Conservation (phyloP, 768 basidiomycete genomes). For the Aureoboletus auriporus region DNA sequence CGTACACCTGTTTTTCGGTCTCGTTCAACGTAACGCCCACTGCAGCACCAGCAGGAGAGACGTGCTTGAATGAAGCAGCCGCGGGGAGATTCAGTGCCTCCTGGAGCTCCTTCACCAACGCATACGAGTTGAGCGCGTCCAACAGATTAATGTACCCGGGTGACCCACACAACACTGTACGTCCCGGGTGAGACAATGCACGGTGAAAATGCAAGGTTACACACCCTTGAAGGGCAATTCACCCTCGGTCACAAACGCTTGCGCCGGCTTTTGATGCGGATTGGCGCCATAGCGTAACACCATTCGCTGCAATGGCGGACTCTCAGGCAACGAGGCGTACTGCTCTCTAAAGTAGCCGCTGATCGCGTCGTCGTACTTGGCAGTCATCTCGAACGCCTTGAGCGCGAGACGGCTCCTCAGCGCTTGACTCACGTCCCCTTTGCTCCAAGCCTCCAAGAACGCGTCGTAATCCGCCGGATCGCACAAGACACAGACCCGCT, state of each 20-base stretch:
- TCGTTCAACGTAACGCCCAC: slow-evolving; percentile 83
- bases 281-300: slow-evolving; percentile 93
- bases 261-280: slow-evolving; percentile 98
- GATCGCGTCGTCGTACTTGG: slow-evolving; percentile 92
- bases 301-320: slow-evolving; percentile 75
- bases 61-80: slow-evolving; percentile 99
- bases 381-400: slow-evolving; percentile 97
- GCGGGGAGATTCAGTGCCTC: slow-evolving; percentile 86
- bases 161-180: slow-evolving; percentile 80
- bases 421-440: slow-evolving; percentile 68
- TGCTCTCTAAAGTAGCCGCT: slow-evolving; percentile 95
- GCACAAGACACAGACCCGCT: slow-evolving; percentile 82
- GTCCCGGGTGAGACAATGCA: slow-evolving; percentile 1
- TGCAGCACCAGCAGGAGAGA: slow-evolving; percentile 96
- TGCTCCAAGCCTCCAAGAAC: slow-evolving; percentile 75
- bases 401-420: slow-evolving; percentile 80
- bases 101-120: slow-evolving; percentile 90
- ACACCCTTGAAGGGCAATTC: slow-evolving; percentile 91
- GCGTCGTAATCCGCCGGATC: slow-evolving; percentile 84
- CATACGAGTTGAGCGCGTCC: slow-evolving; percentile 96
- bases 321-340: slow-evolving; percentile 85
- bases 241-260: slow-evolving; percentile 88
- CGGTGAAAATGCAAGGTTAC: not conserved
- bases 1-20: slow-evolving; percentile 90
- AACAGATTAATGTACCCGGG: slow-evolving; percentile 99